A percentile compares a stretch with the other conserved stretches of the same genome.
These are phyloP conservation scores for Mucor racemosus DNA, from an alignment of 371 early-diverging fungal species.

Conservation along the genomic window DNA sequence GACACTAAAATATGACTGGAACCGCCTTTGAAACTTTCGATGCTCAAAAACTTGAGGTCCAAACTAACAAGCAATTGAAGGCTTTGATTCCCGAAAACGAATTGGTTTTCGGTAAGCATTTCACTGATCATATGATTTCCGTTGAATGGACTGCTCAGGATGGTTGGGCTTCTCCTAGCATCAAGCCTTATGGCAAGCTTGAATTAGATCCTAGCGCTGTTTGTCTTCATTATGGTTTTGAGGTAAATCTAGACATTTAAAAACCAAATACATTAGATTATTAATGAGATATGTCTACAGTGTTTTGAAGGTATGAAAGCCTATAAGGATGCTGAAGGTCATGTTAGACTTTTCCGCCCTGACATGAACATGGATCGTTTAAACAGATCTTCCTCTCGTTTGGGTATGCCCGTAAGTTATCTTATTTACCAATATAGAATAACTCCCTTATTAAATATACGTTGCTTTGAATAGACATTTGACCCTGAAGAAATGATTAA, in stretches of 20 bases:
- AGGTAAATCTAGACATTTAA: conserved; percentile 28
- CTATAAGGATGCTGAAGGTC: conserved; percentile 81
- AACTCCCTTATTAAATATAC: neutral
- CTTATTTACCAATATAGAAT: too few relatives aligned
- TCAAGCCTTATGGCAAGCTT: conserved; percentile 80
- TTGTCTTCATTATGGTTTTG: conserved; percentile 88
- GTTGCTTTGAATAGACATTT: conserved; percentile 51
- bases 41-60: conserved; percentile 6
- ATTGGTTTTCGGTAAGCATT: conserved; percentile 83
- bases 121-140: conserved; percentile 91
- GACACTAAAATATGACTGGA: conserved; percentile 2
- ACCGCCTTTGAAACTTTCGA: conserved; percentile 9
- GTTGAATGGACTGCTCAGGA: conserved; percentile 70
- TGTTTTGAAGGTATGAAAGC: conserved; percentile 96
- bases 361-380: conserved; percentile 91
- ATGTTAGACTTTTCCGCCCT: conserved; percentile 84
- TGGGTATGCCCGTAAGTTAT: conserved; percentile 75
- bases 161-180: conserved; percentile 76
- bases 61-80: conserved; percentile 19
- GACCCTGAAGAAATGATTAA: conserved; percentile 77
- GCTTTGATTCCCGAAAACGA: conserved; percentile 53
- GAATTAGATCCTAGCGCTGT: conserved; percentile 78
- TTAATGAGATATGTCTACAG: conserved; percentile 22
- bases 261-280: too few relatives aligned
- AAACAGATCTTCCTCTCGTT: conserved; percentile 68